Base-by-base conservation (phyloP, 179 eudicot species). In the Patellifolia procumbens region DNA sequence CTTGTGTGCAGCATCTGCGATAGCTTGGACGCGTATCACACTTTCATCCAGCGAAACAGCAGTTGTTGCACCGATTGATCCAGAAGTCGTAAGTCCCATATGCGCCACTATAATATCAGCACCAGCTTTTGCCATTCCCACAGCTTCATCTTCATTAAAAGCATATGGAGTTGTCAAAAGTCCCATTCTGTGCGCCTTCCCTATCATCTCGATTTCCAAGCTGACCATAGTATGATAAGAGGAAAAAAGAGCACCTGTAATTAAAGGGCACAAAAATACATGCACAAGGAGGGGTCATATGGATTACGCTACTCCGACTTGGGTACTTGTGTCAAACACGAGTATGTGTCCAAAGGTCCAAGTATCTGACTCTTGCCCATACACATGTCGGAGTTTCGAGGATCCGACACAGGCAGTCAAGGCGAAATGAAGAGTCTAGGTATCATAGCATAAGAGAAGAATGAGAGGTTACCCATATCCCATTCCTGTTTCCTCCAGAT, bases 401-500 rank as follows among this genome's bases (percentile, higher is more conserved):
- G 7, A 39, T 39, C 8, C 8, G 43, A 39, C 8, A 39, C 43
- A 9, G 43, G 43, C 0, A 2, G 0, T 5, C 8, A 9, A 39
- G 8, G 8, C 8, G 43, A 39, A 39, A 39, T 39, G 43, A 39
- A 39, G 43, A 9, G 8, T 39, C 43, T 9, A 39, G 8, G 7
- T 7, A 39, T 5, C 8, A 39, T 39, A 39, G 8, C 43, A 39
- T 2, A 2, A 0, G 43, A 39, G 8, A 53, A 6, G 4, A 8
- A 24, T 29, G 35, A 12, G 69, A 68, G 62, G 69, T 17, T 87
- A 93, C 99, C 93, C 81, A 64, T 95, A 95, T 79, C 99, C 99
- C 99, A 95, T 95, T 85, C 98, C 99, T 1, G 99, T 95, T 83
- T 95, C 99, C 83, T 95, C 98, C 29, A 95, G 87, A 81, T 95